Evolutionary conservation across 2,329 filamentous ascomycete species (phyloP).

Genomic region (Tolypocladium cylindrosporum): DNA sequence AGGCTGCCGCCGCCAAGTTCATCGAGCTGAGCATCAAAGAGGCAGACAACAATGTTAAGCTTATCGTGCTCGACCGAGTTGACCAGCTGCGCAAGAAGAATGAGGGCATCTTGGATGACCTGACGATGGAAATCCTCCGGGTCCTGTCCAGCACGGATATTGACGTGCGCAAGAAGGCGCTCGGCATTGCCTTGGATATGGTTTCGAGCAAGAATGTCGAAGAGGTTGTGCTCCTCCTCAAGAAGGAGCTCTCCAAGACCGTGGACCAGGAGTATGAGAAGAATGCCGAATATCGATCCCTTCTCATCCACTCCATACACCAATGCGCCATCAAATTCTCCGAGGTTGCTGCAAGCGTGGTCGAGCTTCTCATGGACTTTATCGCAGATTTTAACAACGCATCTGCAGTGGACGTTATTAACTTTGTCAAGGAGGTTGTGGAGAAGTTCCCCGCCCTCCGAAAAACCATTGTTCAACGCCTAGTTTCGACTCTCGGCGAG

Average conservation of each 20-base stretch:
- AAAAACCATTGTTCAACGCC: conserved; percentile 73
- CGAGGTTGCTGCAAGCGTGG: conserved; percentile 91
- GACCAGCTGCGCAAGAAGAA: conserved; percentile 80
- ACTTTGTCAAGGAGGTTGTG: conserved; percentile 97
- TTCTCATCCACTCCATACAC: conserved; percentile 95
- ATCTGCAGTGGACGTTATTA: conserved; percentile 94
- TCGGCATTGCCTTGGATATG: conserved; percentile 90
- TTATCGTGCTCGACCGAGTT: conserved; percentile 93
- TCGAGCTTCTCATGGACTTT: conserved; percentile 96
- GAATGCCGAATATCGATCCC: conserved; percentile 87
- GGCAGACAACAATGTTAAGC: conserved; percentile 97
- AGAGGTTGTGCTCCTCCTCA: conserved; percentile 88
- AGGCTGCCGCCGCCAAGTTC: conserved; percentile 90
- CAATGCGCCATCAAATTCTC: conserved; percentile 99
- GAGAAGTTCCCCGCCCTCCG: conserved; percentile 93
- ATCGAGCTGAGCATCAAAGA: conserved; percentile 97
- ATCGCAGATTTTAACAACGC: conserved; percentile 97
- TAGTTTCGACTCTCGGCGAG: conserved; percentile 85
- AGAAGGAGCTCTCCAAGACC: conserved; percentile 96
- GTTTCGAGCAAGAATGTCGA: conserved; percentile 98
- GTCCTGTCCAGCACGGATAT: conserved; percentile 93
- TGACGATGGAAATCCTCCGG: conserved; percentile 94
- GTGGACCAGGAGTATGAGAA: conserved; percentile 99
- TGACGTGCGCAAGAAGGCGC: conserved; percentile 85
- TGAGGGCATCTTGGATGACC: conserved; percentile 81